Conservation (phyloP, 345 rosid genomes). For the Eucalyptus melliodora region DNA sequence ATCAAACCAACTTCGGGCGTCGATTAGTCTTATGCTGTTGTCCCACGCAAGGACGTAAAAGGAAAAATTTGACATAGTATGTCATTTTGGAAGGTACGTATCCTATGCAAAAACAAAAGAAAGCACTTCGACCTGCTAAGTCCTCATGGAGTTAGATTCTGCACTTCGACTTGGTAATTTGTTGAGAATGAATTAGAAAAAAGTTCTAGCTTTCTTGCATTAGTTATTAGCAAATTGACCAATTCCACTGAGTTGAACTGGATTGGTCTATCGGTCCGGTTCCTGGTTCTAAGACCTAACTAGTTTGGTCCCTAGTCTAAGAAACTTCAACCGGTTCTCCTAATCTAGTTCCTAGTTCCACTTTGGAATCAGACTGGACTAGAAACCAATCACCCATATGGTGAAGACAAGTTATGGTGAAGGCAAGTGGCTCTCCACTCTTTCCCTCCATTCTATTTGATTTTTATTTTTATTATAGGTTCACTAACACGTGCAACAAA, state of each 20-base stretch:
- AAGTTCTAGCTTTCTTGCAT: neutral
- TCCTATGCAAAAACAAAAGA: neutral
- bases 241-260: rapidly evolving
- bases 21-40: neutral
- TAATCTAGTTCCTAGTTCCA: rapidly evolving
- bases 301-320: neutral
- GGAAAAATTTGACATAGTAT: neutral
- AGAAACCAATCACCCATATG: neutral
- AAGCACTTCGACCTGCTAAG: neutral
- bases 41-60: neutral
- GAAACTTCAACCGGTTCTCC: too few species aligned
- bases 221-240: neutral
- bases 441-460: neutral
- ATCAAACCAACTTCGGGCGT: neutral
- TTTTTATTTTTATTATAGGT: neutral
- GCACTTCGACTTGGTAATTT: neutral
- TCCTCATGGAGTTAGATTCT: neutral
- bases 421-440: neutral
- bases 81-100: neutral
- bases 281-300: rapidly evolving
- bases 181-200: neutral
- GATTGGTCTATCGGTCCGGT: rapidly evolving
- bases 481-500: neutral
- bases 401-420: too few species aligned
- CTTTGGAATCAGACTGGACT: rapidly evolving